These are phyloP conservation scores for Pelargonium australe DNA, from an alignment of 441 rosid genomes.

Conservation along the genomic window DNA sequence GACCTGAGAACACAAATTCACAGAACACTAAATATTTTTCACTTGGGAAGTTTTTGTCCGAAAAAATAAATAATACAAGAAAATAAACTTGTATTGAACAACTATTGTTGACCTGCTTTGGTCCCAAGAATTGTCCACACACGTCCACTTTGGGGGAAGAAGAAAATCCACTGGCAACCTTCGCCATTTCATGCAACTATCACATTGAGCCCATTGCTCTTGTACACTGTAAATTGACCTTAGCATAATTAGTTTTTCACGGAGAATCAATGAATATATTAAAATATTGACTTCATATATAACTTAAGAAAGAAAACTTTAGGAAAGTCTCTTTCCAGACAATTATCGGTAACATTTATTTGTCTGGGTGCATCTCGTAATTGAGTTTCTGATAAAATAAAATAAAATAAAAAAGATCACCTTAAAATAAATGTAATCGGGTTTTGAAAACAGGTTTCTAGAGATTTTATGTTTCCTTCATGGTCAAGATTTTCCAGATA, in stretches of 20 bases:
- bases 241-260: too few species aligned
- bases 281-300: too few species aligned
- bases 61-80: too few species aligned
- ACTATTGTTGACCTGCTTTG: conserved; percentile 43
- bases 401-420: background rate
- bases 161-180: conserved; percentile 54
- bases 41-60: background rate
- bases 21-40: background rate
- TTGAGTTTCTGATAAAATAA: background rate
- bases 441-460: conserved; percentile 7
- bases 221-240: conserved; percentile 41
- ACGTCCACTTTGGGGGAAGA: conserved; percentile 62
- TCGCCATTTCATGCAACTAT: conserved; percentile 66
- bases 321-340: background rate
- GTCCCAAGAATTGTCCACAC: conserved; percentile 54
- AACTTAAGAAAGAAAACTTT: background rate
- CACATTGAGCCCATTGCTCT: conserved; percentile 82
- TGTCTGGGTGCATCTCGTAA: background rate
- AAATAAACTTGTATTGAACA: background rate
- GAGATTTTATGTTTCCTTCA: background rate
- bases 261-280: too few species aligned
- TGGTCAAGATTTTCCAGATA: conserved; percentile 7
- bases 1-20: conserved; percentile 31
- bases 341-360: background rate
- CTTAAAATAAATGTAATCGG: conserved; percentile 1